phyloP scores from a whole-genome alignment of 768 basidiomycete species.

The Lactarius quietus region DNA sequence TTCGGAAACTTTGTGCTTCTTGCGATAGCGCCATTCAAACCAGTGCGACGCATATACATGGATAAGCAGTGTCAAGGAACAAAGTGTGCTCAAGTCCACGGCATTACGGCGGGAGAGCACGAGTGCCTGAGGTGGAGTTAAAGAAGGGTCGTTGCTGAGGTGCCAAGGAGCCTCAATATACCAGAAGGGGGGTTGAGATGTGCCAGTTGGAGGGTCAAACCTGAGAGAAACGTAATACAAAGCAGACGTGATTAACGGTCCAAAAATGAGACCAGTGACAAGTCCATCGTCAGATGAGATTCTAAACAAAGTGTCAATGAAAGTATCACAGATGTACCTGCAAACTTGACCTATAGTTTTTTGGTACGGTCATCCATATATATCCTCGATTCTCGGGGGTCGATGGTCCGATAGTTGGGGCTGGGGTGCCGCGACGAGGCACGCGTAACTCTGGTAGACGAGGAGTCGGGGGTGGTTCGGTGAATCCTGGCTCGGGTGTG shows the following conservation, averaged over 20 bases:
- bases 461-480: conserved; percentile 16
- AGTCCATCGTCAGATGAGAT: conserved; percentile 84
- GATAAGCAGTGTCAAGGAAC: conserved; percentile 71
- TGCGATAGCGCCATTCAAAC: conserved; percentile 54
- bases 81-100: conserved; percentile 75
- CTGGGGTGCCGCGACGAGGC: conserved; percentile 41
- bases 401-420: conserved; percentile 27
- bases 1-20: conserved; percentile 45
- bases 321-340: neutral
- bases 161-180: conserved; percentile 68
- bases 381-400: conserved; percentile 59
- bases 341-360: conserved; percentile 66
- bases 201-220: conserved; percentile 31
- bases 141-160: conserved; percentile 42
- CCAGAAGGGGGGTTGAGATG: conserved; percentile 59
- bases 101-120: conserved; percentile 69
- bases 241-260: conserved; percentile 73
- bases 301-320: conserved; percentile 38
- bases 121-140: conserved; percentile 51
- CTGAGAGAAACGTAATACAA: conserved; percentile 52
- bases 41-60: conserved; percentile 79
- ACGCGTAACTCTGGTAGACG: conserved; percentile 42
- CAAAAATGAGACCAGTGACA: conserved; percentile 77
- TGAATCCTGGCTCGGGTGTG: neutral
- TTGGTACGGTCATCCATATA: conserved; percentile 89